Evolutionary conservation across 495 filamentous ascomycete species (phyloP).

Genomic region (Astrocystis sublimbata): DNA sequence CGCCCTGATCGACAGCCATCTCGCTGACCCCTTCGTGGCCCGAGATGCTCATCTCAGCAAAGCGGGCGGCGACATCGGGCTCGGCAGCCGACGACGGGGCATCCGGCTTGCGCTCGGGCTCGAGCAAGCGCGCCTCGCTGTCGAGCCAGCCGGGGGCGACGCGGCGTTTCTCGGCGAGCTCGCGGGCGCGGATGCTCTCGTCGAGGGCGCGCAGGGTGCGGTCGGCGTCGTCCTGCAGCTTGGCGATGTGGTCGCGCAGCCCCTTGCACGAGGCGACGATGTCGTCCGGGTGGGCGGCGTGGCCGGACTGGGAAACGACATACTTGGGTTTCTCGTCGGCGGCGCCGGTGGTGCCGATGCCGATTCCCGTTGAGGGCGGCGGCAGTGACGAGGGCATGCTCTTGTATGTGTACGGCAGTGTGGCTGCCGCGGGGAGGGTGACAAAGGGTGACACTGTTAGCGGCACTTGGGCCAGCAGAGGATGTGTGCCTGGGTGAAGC

Average conservation of each 20-base stretch:
- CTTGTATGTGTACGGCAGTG: constrained; percentile 94
- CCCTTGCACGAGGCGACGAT: constrained; percentile 78
- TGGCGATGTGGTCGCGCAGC: constrained; percentile 70
- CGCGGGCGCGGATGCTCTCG: constrained; percentile 66
- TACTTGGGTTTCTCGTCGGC: constrained; percentile 59
- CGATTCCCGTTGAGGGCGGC: constrained; percentile 64
- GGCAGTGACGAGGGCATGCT: constrained; percentile 82
- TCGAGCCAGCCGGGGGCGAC: constrained; percentile 95
- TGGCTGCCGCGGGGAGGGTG: constrained; percentile 83
- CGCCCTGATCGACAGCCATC: constrained; percentile 62
- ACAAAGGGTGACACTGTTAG: constrained; percentile 94
- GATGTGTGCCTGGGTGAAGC: constrained; percentile 65
- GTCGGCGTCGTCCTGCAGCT: constrained; percentile 62
- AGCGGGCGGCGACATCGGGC: constrained; percentile 15
- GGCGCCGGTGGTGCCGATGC: constrained; percentile 43
- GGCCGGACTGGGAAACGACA: constrained; percentile 71
- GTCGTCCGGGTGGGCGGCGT: constrained; percentile 76
- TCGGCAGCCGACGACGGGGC: constrained; percentile 14
- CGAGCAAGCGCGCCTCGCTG: constrained; percentile 77
- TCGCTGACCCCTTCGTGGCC: constrained; percentile 44
- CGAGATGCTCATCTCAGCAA: constrained; percentile 37
- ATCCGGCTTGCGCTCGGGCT: constrained; percentile 61
- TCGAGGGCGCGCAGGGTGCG: constrained; percentile 69
- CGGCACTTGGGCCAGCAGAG: constrained; percentile 86
- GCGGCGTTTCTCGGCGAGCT: constrained; percentile 87